Conservation (phyloP, 768 basidiomycete species). For the Rhizopogon salebrosus region DNA sequence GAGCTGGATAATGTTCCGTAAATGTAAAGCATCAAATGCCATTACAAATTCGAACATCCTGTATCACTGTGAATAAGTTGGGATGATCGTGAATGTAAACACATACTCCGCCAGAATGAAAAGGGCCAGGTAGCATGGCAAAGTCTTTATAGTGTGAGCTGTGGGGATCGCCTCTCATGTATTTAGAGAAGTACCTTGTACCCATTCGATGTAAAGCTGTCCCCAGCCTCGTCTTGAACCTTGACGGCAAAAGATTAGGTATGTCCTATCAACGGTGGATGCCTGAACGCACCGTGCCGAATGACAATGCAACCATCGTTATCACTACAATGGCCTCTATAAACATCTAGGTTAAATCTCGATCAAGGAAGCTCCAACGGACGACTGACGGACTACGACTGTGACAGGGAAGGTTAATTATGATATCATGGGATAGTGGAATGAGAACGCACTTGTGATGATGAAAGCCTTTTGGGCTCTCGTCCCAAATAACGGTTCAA, state of each 20-base stretch:
- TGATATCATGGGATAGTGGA: not conserved
- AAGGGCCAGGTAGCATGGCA: constrained; percentile 81
- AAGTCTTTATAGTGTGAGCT: constrained; percentile 41
- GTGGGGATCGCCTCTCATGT: not conserved
- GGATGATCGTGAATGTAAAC: not conserved
- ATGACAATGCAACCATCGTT: constrained; percentile 68
- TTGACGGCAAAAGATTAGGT: constrained; percentile 17
- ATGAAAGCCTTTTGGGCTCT: constrained; percentile 71
- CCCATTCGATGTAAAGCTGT: constrained; percentile 13
- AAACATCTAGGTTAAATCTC: constrained; percentile 1
- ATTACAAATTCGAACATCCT: constrained; percentile 79
- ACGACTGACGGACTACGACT: constrained; percentile 58
- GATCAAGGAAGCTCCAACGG: not conserved
- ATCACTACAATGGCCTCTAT: constrained; percentile 74
- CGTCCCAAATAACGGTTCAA: constrained; percentile 68
- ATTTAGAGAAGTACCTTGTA: constrained; percentile 45
- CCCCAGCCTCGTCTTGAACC: constrained; percentile 39
- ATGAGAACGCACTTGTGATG: constrained; percentile 49
- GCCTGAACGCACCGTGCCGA: constrained; percentile 46
- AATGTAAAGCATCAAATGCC: constrained; percentile 76
- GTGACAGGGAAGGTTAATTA: constrained; percentile 6
- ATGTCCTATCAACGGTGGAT: not conserved
- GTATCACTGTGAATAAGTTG: not conserved
- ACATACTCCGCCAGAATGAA: constrained; percentile 77
- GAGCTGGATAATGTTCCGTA: constrained; percentile 77